These are phyloP conservation scores for Xylaria nigripes DNA, from an alignment of 495 filamentous ascomycete species.

Conservation along the genomic window DNA sequence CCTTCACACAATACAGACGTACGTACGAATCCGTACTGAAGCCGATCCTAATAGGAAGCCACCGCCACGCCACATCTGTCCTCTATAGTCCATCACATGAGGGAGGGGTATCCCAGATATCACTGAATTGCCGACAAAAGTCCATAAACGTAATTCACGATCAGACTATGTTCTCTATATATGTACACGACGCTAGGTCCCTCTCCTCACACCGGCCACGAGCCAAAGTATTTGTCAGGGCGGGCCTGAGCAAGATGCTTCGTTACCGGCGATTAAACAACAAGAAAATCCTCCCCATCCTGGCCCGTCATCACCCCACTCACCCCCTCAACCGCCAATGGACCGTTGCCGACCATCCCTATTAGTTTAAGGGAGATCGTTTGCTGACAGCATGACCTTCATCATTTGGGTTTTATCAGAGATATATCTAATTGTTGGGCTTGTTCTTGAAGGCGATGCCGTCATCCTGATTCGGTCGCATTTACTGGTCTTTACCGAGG, in stretches of 20 bases:
- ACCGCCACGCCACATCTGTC: too few relatives aligned
- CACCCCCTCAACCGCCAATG: neutral
- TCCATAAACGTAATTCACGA: conserved; percentile 1
- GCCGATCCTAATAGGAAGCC: too few relatives aligned
- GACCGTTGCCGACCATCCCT: neutral
- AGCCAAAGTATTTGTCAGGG: neutral
- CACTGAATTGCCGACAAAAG: neutral
- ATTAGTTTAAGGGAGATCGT: neutral
- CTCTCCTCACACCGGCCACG: neutral
- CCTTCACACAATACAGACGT: too few relatives aligned
- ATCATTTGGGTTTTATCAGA: conserved; percentile 1
- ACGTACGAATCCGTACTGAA: too few relatives aligned
- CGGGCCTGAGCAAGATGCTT: neutral
- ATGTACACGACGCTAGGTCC: neutral
- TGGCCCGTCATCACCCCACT: neutral
- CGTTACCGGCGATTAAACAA: neutral
- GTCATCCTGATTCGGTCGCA: conserved; percentile 7
- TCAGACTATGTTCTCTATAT: neutral
- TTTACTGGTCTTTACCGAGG: conserved; percentile 52
- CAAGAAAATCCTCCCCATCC: neutral
- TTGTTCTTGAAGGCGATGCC: conserved; percentile 4
- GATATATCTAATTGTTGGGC: conserved; percentile 2
- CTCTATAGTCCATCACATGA: too few relatives aligned
- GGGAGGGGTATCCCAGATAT: too few relatives aligned
- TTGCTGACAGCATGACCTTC: conserved; percentile 6